Evolutionary conservation across 2,329 filamentous ascomycete genomes (phyloP), one percentile per base, ranked within the genome.

Genomic region (Fusarium transvaalense): DNA sequence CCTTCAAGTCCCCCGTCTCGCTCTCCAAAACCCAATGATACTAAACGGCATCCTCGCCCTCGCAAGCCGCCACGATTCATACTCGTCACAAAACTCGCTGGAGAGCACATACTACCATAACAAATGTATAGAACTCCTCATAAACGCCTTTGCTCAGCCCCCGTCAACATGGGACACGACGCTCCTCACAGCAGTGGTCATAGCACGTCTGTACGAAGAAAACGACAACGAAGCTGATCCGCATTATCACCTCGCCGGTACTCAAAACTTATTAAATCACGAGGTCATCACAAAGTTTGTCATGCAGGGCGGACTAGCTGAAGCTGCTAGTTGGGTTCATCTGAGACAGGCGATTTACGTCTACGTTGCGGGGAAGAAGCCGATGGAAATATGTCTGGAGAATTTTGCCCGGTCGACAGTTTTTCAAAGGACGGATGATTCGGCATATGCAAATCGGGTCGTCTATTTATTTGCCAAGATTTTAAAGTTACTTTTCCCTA

Each of bases 21-120:
- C 58, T 0, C 38, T 61, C 10, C 45, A 43, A 2, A 34, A 53
- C 7, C 58, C 56, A 0, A 61, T 61, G 58, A 53, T 61, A 5
- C 42, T 61, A n/a, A 52, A 61, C 13, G 58, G 58, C 1, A 23
- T 61, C 3, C 32, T 61, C n/a, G 58, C 58, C 0, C 32, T 61
- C 1, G 21, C 58, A 14, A 61, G 58, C 13, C 58, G 56, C 14
- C 61, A 61, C 32, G 45, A 58, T 21, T 25, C 41, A 0, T 27
- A 17, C 15, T 42, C 13, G 7, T 21, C 6, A 15, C 15, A 27
- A 10, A n/a, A 29, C 23, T 41, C 43, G 3, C n/a, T 60, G 0
- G 58, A 61, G 10, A 53, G 56, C n/a, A 61, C 38, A 5, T 61
- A 38, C 14, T 61, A 61, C 10, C 58, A 61, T 2, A 61, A 34